phyloP scores from a whole-genome alignment of 2,329 filamentous ascomycete genomes.

The Botryosphaeria agaves region DNA sequence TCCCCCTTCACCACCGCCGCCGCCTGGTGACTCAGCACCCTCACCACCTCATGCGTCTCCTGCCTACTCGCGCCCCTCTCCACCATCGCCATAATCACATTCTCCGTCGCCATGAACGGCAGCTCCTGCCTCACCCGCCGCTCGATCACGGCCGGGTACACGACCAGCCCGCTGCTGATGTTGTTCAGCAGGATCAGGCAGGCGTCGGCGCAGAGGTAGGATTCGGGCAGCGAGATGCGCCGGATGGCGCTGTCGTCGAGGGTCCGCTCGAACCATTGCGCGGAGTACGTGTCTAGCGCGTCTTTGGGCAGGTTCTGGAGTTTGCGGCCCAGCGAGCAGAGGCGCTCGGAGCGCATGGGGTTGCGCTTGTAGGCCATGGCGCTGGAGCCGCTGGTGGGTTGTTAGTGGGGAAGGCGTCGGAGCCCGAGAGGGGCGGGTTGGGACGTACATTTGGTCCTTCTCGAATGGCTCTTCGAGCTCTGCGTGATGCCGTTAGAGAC shows the following conservation, averaged over 20 bases:
- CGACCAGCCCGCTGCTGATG: conserved; percentile 55
- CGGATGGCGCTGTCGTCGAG: conserved; percentile 63
- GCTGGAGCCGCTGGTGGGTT: conserved; percentile 43
- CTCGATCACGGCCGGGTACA: conserved; percentile 60
- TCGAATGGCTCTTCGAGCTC: conserved; percentile 77
- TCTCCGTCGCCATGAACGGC: conserved; percentile 67
- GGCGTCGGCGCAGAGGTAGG: conserved; percentile 32
- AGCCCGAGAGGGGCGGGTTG: too few species aligned
- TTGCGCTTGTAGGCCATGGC: conserved; percentile 53
- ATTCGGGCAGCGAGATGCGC: conserved; percentile 30
- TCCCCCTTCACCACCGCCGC: conserved; percentile 51
- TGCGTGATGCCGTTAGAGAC: too few species aligned
- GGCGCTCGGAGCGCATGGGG: conserved; percentile 40
- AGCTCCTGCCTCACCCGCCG: conserved; percentile 56
- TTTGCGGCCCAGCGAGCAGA: conserved; percentile 40
- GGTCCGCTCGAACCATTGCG: conserved; percentile 63
- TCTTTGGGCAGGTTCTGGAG: conserved; percentile 36
- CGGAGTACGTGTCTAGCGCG: conserved; percentile 47
- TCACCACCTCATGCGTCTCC: conserved; percentile 71
- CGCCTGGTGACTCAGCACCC: conserved; percentile 62
- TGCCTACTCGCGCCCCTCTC: conserved; percentile 55
- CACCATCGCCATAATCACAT: conserved; percentile 64
- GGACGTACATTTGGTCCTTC: conserved; percentile 65
- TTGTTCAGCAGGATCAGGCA: conserved; percentile 52
- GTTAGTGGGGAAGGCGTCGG: too few species aligned